Base-by-base conservation (phyloP, 1,139 yeast species). In the Eremothecium gossypii region DNA sequence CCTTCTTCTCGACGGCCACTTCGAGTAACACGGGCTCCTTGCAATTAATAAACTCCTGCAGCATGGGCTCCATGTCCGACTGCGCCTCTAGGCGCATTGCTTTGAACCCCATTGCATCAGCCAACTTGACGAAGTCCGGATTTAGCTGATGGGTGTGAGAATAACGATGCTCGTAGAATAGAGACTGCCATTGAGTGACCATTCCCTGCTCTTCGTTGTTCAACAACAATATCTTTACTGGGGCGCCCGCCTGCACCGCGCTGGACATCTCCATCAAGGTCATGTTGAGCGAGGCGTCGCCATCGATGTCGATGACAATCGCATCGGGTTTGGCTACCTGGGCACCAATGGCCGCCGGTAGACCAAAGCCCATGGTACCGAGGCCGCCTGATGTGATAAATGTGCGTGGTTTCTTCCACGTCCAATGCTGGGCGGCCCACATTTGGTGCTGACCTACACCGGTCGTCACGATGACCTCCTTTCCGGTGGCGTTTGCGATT, bases 401-500 rank as follows among this genome's bases (percentile, higher is more conserved):
- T 43, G 94, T 75, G 66, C 97, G 77, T 54, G 97, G 96, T 51
- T 76, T 69, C 47, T 79, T 82, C 94, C 96, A 89, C 43, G 87
- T 78, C 77, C 83, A 87, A 66, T 87, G 89, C 69, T 91, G 98
- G 35, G 98, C 98, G 35, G 97, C 93, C 97, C 98, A 91, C 98
- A 91, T 91, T 71, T 91, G 98, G 74, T 91, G 98, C 73, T 91
- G 98, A 47, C 98, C 98, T 45, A 91, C 97, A 72, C 98, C 98
- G 38, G 98, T 91, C 44, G 97, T 83, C 54, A 91, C 80, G 58
- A 87, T 78, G 49, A 86, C 89, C 49, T 79, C 85, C 63, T 77
- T 84, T 49, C 77, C 79, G 43, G 71, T 70, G 42, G 70, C 71
- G 48, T 69, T 68, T 32, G 89, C 79, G 57, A 87, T 81, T 49